These are phyloP conservation scores for Phlyctochytrium arcticum DNA, from an alignment of 192 early-diverging fungal genomes.

Conservation along the genomic window DNA sequence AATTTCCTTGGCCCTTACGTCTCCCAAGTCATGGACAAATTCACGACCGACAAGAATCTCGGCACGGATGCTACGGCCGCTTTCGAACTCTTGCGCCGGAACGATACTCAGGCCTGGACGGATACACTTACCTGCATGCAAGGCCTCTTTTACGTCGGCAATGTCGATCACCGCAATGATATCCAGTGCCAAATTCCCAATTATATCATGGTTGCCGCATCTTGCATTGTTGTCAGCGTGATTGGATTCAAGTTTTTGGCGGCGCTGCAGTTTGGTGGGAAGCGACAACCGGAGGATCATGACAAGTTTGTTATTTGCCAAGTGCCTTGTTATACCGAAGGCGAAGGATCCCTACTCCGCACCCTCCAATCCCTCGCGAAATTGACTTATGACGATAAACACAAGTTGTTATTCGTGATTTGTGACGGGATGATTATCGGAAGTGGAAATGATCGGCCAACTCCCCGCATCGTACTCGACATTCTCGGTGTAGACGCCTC, in stretches of 20 bases:
- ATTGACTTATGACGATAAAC: conserved; percentile 93
- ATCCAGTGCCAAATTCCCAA: conserved; percentile 78
- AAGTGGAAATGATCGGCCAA: no score
- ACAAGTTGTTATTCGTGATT: conserved; percentile 94
- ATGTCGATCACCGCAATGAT: conserved; percentile 79
- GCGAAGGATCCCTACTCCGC: conserved; percentile 85
- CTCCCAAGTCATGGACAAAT: conserved; percentile 14
- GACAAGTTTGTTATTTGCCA: no score
- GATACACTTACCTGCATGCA: conserved; percentile 63
- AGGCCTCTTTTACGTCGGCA: conserved; percentile 77
- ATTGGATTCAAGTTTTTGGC: conserved; percentile 68
- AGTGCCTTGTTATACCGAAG: no score
- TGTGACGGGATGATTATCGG: no score
- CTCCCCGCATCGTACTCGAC: no score
- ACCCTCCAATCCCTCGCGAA: conserved; percentile 91
- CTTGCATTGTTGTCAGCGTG: conserved; percentile 71
- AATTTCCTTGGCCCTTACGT: conserved; percentile 15
- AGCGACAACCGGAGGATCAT: conserved; percentile 73
- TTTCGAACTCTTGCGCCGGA: conserved; percentile 18
- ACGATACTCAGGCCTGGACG: conserved; percentile 8
- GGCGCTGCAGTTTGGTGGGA: conserved; percentile 47
- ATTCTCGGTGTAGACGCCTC: conserved; percentile 86
- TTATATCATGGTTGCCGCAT: conserved; percentile 76
- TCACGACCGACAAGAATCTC: conserved; percentile 3
- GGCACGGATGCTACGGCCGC: conserved; percentile 19